Conservation (phyloP, 768 basidiomycete genomes). For the Lentinula guzmanii region DNA sequence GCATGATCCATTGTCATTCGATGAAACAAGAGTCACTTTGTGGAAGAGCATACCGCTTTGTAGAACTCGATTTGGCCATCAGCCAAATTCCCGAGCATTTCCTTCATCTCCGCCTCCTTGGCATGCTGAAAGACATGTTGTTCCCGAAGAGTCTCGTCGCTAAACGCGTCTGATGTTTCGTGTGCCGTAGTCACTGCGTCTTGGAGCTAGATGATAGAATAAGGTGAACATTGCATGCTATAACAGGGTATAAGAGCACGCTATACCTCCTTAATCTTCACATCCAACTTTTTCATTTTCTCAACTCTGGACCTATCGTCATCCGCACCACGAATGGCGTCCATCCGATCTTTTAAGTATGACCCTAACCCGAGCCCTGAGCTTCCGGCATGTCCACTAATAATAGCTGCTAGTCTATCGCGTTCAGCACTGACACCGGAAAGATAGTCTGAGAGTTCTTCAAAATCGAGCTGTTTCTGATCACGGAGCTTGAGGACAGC, state of each 20-base stretch:
- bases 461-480: slow-evolving; percentile 98
- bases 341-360: slow-evolving; percentile 90
- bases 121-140: slow-evolving; percentile 85
- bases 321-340: slow-evolving; percentile 86
- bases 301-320: slow-evolving; percentile 91
- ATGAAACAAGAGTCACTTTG: neutral
- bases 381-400: slow-evolving; percentile 83
- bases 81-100: slow-evolving; percentile 82
- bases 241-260: neutral
- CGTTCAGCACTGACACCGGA: slow-evolving; percentile 91
- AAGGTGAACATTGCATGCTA: neutral
- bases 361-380: slow-evolving; percentile 79
- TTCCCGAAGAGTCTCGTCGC: slow-evolving; percentile 89
- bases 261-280: slow-evolving; percentile 90
- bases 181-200: slow-evolving; percentile 94
- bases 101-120: slow-evolving; percentile 97
- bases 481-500: slow-evolving; percentile 94
- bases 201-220: slow-evolving; percentile 58
- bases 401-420: slow-evolving; percentile 85
- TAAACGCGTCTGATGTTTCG: slow-evolving; percentile 95
- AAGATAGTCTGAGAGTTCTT: slow-evolving; percentile 93
- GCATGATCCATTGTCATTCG: slow-evolving; percentile 6
- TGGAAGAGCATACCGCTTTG: slow-evolving; percentile 52
- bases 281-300: slow-evolving; percentile 87
- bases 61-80: slow-evolving; percentile 96